Evolutionary conservation across 2,329 filamentous ascomycete genomes (phyloP).

Genomic region (Verticillium zaregamsianum): DNA sequence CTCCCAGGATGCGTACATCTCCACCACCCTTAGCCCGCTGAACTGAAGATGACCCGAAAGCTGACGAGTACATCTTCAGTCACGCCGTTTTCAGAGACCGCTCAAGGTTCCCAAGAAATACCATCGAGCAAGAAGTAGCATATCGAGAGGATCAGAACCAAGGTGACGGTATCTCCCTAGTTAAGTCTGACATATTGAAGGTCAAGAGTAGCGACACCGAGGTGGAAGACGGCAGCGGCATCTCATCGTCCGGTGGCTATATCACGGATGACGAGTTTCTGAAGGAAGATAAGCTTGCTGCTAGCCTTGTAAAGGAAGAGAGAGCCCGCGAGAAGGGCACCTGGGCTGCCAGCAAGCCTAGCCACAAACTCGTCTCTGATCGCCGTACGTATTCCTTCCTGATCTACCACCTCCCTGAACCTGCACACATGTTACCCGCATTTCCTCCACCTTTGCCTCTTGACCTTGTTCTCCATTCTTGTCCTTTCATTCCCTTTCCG

Average conservation of each 20-base stretch:
- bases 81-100: too few relatives aligned
- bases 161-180: neutral
- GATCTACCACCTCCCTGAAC: neutral
- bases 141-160: neutral
- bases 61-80: neutral
- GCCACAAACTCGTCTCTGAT: neutral
- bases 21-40: too few relatives aligned
- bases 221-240: neutral
- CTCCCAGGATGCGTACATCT: neutral
- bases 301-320: neutral
- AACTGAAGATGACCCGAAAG: too few relatives aligned
- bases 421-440: neutral
- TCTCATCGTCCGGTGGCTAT: neutral
- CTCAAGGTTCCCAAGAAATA: too few relatives aligned
- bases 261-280: neutral
- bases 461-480: neutral
- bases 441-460: neutral
- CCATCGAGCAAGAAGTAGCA: too few relatives aligned
- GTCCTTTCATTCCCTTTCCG: neutral
- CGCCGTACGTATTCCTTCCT: neutral
- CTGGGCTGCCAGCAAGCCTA: neutral
- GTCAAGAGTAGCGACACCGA: neutral
- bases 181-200: neutral
- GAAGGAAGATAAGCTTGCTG: neutral
- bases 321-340: neutral